These are phyloP conservation scores for Colletotrichum plurivorum DNA, from an alignment of 2,329 filamentous ascomycete species.

Conservation along the genomic window DNA sequence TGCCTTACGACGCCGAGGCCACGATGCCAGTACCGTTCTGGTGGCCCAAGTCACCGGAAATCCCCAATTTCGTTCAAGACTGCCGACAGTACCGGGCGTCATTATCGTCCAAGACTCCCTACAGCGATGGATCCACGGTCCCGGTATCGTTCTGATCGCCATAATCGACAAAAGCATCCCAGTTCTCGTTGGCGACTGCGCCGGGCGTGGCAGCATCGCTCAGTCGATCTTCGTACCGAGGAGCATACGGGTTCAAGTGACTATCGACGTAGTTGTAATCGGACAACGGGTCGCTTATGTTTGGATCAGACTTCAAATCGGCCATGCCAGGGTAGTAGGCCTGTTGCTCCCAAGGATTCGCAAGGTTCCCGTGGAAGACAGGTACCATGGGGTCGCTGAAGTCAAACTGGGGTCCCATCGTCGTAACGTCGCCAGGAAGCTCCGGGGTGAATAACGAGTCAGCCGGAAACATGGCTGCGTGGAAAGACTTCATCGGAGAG, in stretches of 20 bases:
- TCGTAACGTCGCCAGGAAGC: conserved; percentile 58
- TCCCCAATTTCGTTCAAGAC: conserved; percentile 24
- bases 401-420: conserved; percentile 53
- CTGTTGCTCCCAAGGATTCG: conserved; percentile 31
- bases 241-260: conserved; percentile 32
- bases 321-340: conserved; percentile 22
- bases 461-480: conserved; percentile 44
- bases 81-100: conserved; percentile 7
- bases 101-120: conserved; percentile 2
- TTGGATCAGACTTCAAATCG: conserved; percentile 24
- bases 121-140: conserved; percentile 25
- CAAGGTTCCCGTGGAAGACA: conserved; percentile 24
- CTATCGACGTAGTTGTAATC: conserved; percentile 31
- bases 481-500: conserved; percentile 41
- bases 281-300: conserved; percentile 10
- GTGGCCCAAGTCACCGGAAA: conserved; percentile 42
- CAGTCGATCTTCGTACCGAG: conserved; percentile 2
- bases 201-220: conserved; percentile 22
- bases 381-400: conserved; percentile 45
- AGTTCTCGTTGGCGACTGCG: conserved; percentile 12
- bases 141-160: conserved; percentile 42
- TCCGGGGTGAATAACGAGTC: conserved; percentile 58
- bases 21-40: conserved; percentile 18
- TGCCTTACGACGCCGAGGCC: conserved; percentile 24
- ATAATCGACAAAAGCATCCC: conserved; percentile 31